phyloP scores from a whole-genome alignment of 2,329 filamentous ascomycete species.

The Colletotrichum sojae region DNA sequence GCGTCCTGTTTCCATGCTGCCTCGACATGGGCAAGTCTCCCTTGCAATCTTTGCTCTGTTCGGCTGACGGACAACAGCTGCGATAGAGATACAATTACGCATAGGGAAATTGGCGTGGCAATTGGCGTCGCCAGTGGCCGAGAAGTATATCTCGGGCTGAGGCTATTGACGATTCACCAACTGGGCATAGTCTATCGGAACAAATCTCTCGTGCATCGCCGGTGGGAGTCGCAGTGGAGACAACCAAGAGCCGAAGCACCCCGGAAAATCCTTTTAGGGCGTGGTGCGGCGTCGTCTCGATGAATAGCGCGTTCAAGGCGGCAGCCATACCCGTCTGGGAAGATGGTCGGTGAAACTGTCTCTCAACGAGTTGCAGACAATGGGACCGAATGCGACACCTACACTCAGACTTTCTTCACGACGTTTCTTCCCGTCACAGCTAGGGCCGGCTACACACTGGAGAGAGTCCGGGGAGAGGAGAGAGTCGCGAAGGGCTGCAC shows the following conservation, averaged over 20 bases:
- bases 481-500: too few relatives aligned
- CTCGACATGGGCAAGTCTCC: too few relatives aligned
- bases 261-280: conserved; percentile 30
- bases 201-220: conserved; percentile 32
- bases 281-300: background rate
- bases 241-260: conserved; percentile 29
- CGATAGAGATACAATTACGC: too few relatives aligned
- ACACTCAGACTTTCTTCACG: conserved; percentile 10
- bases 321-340: background rate
- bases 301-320: conserved; percentile 1
- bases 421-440: background rate
- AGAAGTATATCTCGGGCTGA: conserved; percentile 19
- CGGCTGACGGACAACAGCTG: too few relatives aligned
- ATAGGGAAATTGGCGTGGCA: too few relatives aligned
- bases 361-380: background rate
- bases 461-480: too few relatives aligned
- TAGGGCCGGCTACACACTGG: background rate
- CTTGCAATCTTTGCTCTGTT: too few relatives aligned
- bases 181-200: conserved; percentile 33
- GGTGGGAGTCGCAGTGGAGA: conserved; percentile 21
- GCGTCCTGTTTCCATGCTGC: too few relatives aligned
- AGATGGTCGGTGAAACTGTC: background rate
- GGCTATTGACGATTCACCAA: conserved; percentile 25
- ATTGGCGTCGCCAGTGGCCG: background rate
- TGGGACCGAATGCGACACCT: background rate